Percentiles rank a stretch among this genome's conserved stretches.
Evolutionary conservation across 208 protist species (phyloP).

Genomic region (Sergeia podlipaevii): DNA sequence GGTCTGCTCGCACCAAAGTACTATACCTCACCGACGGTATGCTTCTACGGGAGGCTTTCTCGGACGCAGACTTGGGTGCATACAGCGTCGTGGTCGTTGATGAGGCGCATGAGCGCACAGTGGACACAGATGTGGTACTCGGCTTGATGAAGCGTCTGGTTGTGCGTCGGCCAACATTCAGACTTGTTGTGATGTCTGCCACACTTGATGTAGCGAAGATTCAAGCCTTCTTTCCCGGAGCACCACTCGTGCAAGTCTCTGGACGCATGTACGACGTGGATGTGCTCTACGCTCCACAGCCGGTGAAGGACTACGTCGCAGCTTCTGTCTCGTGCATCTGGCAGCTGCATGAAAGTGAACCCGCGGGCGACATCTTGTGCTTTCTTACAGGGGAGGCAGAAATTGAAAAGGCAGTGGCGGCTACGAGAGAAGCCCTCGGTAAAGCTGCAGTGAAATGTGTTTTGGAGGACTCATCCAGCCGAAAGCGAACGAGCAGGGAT

Average conservation of each 20-base stretch:
- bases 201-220: slow-evolving; percentile 98
- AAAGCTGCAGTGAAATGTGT: background rate
- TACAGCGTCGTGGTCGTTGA: slow-evolving; percentile 99
- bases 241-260: slow-evolving; percentile 96
- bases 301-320: slow-evolving; percentile 94
- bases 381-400: slow-evolving; percentile 89
- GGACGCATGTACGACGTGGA: slow-evolving; percentile 94
- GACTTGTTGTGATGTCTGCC: slow-evolving; percentile 97
- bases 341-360: slow-evolving; percentile 69
- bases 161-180: slow-evolving; percentile 52
- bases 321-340: slow-evolving; percentile 56
- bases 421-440: slow-evolving; percentile 20
- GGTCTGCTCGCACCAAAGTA: slow-evolving; percentile 91
- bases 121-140: slow-evolving; percentile 99
- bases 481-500: slow-evolving; percentile 1
- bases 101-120: slow-evolving; percentile 99
- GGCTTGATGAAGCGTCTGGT: slow-evolving; percentile 94
- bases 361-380: slow-evolving; percentile 78
- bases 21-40: slow-evolving; percentile 99
- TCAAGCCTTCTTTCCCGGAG: slow-evolving; percentile 94
- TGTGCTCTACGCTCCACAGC: slow-evolving; percentile 69
- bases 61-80: slow-evolving; percentile 83
- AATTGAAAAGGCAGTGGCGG: slow-evolving; percentile 64
- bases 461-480: background rate
- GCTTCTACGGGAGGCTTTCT: slow-evolving; percentile 95